Evolutionary conservation across 176 grass and related monocot species (phyloP).

Genomic region (Phyllostachys edulis): DNA sequence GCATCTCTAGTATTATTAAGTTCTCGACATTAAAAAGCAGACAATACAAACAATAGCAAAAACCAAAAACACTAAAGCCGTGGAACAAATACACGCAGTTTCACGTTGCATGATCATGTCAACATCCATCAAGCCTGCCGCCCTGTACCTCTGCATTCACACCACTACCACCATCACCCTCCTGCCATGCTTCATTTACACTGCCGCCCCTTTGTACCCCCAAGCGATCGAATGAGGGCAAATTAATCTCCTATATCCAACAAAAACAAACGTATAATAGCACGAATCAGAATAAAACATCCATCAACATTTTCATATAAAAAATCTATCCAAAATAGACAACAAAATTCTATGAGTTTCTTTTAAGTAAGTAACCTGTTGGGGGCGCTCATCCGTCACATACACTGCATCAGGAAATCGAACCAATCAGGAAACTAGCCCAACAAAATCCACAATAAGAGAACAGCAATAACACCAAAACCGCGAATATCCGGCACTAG

Average conservation of each 20-base stretch:
- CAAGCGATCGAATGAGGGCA: conserved; percentile 43
- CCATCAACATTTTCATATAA: not conserved
- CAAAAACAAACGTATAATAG: conserved; percentile 8
- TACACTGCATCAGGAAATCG: conserved; percentile 61
- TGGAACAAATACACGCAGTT: conserved; percentile 13
- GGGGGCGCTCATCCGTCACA: conserved; percentile 77
- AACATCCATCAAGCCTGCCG: conserved; percentile 24
- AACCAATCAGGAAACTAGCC: conserved; percentile 34
- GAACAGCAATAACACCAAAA: conserved; percentile 3
- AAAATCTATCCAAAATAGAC: not conserved
- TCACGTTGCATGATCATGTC: conserved; percentile 18
- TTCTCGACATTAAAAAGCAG: not conserved
- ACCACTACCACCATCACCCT: conserved; percentile 14
- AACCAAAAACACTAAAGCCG: not conserved
- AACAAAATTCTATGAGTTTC: not conserved
- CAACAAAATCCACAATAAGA: not conserved
- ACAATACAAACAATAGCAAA: conserved; percentile 8
- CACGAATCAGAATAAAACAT: conserved; percentile 23
- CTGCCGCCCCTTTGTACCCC: not conserved
- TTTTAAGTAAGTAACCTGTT: conserved; percentile 51
- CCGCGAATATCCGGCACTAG: conserved; percentile 12
- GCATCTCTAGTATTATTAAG: conserved; percentile 6
- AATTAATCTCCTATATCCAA: conserved; percentile 48
- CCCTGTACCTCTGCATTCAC: conserved; percentile 34
- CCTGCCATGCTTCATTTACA: conserved; percentile 29